These are phyloP conservation scores for Amphibolis antarctica DNA, from an alignment of 106 monocot species.

Conservation along the genomic window DNA sequence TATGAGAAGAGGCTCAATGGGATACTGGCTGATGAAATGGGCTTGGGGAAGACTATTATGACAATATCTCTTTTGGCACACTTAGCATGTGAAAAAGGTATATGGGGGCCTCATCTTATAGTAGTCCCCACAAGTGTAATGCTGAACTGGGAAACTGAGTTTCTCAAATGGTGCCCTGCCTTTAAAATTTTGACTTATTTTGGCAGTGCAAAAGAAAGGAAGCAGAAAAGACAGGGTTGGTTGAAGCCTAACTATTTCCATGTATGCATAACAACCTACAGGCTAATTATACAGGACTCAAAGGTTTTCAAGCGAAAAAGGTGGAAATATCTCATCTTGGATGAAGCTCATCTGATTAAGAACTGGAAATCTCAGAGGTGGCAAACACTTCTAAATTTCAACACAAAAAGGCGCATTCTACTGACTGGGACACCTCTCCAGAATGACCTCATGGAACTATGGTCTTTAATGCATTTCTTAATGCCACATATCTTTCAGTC, in stretches of 20 bases:
- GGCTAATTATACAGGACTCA: conserved; percentile 93
- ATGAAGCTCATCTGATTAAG: conserved; percentile 99
- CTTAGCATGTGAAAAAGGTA: conserved; percentile 95
- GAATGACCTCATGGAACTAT: conserved; percentile 99
- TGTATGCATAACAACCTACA: conserved; percentile 96
- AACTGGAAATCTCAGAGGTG: conserved; percentile 99
- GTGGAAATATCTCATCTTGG: conserved; percentile 98
- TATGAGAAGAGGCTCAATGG: conserved; percentile 97
- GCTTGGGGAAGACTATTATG: conserved; percentile 98
- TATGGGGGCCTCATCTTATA: conserved; percentile 98
- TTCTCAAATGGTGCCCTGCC: conserved; percentile 98
- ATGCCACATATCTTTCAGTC: conserved; percentile 99
- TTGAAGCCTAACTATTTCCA: conserved; percentile 86
- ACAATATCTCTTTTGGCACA: conserved; percentile 94
- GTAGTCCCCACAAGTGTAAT: conserved; percentile 99
- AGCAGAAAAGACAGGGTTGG: conserved; percentile 93
- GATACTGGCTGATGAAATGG: conserved; percentile 99
- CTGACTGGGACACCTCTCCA: conserved; percentile 94
- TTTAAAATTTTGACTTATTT: conserved; percentile 98
- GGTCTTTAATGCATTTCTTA: conserved; percentile 99
- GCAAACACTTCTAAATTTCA: conserved; percentile 96
- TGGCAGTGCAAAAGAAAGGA: conserved; percentile 97
- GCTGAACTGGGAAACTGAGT: conserved; percentile 99
- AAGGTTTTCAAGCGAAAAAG: conserved; percentile 94
- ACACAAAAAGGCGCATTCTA: conserved; percentile 84